These are phyloP conservation scores for Didymella pomorum DNA, from an alignment of 2,329 filamentous ascomycete species.

Conservation along the genomic window DNA sequence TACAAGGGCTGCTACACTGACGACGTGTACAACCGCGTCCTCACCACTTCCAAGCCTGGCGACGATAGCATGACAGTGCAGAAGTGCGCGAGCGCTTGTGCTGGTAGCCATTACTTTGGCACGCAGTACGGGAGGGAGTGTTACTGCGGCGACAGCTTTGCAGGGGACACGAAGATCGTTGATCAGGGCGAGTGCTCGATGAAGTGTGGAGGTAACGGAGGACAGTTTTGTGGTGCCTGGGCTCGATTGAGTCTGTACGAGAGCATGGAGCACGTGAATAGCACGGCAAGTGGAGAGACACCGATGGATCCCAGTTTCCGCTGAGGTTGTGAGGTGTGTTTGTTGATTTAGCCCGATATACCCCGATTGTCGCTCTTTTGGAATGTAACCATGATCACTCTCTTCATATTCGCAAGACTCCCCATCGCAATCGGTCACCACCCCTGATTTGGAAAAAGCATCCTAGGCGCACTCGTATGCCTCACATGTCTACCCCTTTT, in stretches of 20 bases:
- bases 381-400: neutral
- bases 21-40: conserved; percentile 24
- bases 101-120: conserved; percentile 23
- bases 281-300: conserved; percentile 11
- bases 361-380: neutral
- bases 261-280: conserved; percentile 20
- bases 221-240: conserved; percentile 31
- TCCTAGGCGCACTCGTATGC: too few relatives aligned
- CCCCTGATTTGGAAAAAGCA: too few relatives aligned
- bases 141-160: conserved; percentile 28
- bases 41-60: conserved; percentile 8
- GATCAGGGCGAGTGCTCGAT: conserved; percentile 30
- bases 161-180: conserved; percentile 17
- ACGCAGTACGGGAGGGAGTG: conserved; percentile 32
- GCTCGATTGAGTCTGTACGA: conserved; percentile 49
- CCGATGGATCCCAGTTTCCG: conserved; percentile 8
- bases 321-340: neutral
- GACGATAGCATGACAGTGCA: conserved; percentile 26
- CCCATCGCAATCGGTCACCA: too few relatives aligned
- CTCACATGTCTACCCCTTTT: too few relatives aligned
- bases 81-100: conserved; percentile 24
- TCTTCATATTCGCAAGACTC: neutral
- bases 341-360: neutral
- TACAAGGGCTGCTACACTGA: conserved; percentile 38
- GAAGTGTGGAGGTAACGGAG: conserved; percentile 25